A percentile compares a stretch with the other conserved stretches of the same genome.
phyloP scores from a whole-genome alignment of 1,284 basidiomycete species.

The Moesziomyces antarcticus region DNA sequence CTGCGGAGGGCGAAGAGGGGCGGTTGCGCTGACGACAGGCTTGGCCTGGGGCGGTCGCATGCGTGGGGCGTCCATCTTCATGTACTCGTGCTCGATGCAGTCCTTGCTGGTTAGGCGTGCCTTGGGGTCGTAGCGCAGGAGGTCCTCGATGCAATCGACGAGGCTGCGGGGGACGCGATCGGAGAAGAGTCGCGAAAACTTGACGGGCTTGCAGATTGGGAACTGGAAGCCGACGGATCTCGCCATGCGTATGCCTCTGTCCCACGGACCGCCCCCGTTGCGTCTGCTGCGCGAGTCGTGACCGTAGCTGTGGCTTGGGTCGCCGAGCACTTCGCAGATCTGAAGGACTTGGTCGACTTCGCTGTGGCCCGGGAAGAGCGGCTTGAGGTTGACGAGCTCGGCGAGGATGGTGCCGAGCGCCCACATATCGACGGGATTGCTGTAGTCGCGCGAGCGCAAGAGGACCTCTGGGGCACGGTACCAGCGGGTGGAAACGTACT shows the following conservation, averaged over 20 bases:
- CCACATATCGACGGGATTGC: slow-evolving; percentile 98
- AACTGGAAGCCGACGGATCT: slow-evolving; percentile 87
- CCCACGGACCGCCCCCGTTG: slow-evolving; percentile 89
- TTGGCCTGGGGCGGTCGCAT: slow-evolving; percentile 58
- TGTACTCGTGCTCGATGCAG: slow-evolving; percentile 89
- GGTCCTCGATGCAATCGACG: slow-evolving; percentile 89
- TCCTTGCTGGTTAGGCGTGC: slow-evolving; percentile 83
- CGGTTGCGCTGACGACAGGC: slow-evolving; percentile 44
- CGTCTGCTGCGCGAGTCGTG: slow-evolving; percentile 77
- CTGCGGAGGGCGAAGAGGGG: slow-evolving; percentile 30
- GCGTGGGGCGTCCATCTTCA: slow-evolving; percentile 75
- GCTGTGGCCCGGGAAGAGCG: slow-evolving; percentile 95
- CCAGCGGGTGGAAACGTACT: slow-evolving; percentile 99
- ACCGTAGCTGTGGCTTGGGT: slow-evolving; percentile 86
- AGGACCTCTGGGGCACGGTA: slow-evolving; percentile 98
- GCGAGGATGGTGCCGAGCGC: slow-evolving; percentile 97
- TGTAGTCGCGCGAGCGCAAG: slow-evolving; percentile 89
- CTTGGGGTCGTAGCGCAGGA: slow-evolving; percentile 91
- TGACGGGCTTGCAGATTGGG: slow-evolving; percentile 82
- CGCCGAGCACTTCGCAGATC: slow-evolving; percentile 92
- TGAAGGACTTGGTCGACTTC: slow-evolving; percentile 92
- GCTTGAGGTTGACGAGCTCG: slow-evolving; percentile 92
- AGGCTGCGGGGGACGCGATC: slow-evolving; percentile 81
- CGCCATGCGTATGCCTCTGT: slow-evolving; percentile 84
- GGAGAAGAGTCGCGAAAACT: slow-evolving; percentile 83